Evolutionary conservation across 164 flowering plant species (phyloP), one percentile per base, ranked within the genome.

Genomic region (Tetrastigma voinierianum): DNA sequence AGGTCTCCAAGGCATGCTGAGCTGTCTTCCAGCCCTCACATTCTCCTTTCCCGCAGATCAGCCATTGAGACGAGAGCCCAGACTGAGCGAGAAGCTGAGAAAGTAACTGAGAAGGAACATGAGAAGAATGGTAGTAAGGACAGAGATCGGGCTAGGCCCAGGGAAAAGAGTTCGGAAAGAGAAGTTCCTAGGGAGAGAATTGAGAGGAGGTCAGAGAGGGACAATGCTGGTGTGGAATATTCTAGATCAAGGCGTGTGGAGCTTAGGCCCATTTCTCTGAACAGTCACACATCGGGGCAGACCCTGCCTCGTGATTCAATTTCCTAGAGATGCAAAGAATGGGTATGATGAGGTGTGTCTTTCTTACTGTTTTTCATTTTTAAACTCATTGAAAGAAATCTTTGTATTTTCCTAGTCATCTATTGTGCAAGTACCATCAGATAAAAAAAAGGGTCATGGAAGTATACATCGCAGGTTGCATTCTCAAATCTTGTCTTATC

Each of bases 31-130:
- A 16, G n/a, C 72, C 32, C 2, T 61, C 78, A 7, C 75, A 56
- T 1, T 82, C 90, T 51, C 90, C 82, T n/a, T 82, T 87, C 2
- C 90, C 87, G 9, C 79, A 76, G 14, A 75, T 81, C 1, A 82
- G 74, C 75, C 83, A 21, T 48, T 81, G n/a, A 69, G 67, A 64
- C 70, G 78, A 59, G 78, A 59, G 86, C 70, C 56, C 80, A 83
- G 59, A 77, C 52, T 46, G 84, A 76, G 47, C 62, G 68, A 54
- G 87, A 68, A 46, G 59, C 19, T 57, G 81, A 76, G 52, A 72
- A 70, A 59, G 40, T 16, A n/a, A 47, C 69, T 24, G 74, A 59
- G 53, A 75, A 70, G 73, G 77, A 67, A 18, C 46, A 43, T 43
- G 74, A 77, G 61, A 77, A 61, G 55, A 64, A 67, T 46, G 68